A percentile compares a stretch with the other conserved stretches of the same genome.
These are phyloP conservation scores for Suillus spraguei DNA, from an alignment of 768 basidiomycete genomes.

Conservation along the genomic window DNA sequence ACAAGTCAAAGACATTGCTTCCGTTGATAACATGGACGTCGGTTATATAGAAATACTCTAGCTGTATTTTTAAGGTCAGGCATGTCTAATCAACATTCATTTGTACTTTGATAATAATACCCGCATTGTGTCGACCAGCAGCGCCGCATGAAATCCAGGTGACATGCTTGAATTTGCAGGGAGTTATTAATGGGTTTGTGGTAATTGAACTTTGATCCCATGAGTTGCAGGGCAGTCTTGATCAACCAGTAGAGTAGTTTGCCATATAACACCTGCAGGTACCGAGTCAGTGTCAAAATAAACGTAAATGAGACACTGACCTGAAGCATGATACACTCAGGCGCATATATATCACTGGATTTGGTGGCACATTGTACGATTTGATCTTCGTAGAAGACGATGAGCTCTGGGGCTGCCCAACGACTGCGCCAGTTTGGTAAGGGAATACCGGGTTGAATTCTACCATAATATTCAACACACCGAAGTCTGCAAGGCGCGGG, in stretches of 20 bases:
- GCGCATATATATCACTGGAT: conserved; percentile 46
- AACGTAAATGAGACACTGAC: conserved; percentile 30
- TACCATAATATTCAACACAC: conserved; percentile 40
- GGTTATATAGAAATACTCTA: too few species aligned
- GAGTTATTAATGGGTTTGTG: conserved; percentile 19
- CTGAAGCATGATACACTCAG: conserved; percentile 38
- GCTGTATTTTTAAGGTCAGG: too few species aligned
- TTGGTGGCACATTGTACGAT: conserved; percentile 12
- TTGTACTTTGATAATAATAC: too few species aligned
- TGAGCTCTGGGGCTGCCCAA: conserved; percentile 45
- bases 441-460: conserved; percentile 27
- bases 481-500: conserved; percentile 47
- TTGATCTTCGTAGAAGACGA: conserved; percentile 14
- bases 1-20: too few species aligned
- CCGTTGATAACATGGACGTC: too few species aligned
- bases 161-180: conserved; percentile 36
- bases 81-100: too few species aligned
- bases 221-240: conserved; percentile 26
- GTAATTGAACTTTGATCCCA: conserved; percentile 21
- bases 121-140: conserved; percentile 34
- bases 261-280: conserved; percentile 22
- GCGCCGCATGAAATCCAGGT: conserved; percentile 44
- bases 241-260: conserved; percentile 27
- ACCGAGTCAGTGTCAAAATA: neutral
- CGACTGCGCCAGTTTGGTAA: conserved; percentile 30